Evolutionary conservation across 2,329 filamentous ascomycete species (phyloP).

Genomic region (Lomentospora prolificans): DNA sequence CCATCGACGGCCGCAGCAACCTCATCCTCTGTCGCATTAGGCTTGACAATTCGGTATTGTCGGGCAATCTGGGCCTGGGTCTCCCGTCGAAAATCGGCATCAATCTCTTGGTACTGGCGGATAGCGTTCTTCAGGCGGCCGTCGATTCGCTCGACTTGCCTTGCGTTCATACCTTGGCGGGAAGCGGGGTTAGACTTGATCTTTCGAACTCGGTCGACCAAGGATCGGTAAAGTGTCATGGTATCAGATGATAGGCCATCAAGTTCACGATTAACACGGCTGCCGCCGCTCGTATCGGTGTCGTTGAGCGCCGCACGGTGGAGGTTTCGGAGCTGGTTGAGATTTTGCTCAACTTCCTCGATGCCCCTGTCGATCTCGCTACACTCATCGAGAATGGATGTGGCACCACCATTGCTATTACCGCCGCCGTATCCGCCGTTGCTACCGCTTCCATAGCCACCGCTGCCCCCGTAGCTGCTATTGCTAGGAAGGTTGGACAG

Average conservation of each 20-base stretch:
- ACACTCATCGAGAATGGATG: conserved; percentile 77
- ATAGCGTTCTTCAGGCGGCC: conserved; percentile 72
- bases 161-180: conserved; percentile 59
- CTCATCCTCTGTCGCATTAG: conserved; percentile 70
- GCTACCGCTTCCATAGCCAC: conserved; percentile 29
- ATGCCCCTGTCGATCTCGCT: conserved; percentile 70
- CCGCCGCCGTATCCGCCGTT: not conserved
- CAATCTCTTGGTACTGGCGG: conserved; percentile 69
- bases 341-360: conserved; percentile 60
- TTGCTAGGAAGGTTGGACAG: conserved; percentile 12
- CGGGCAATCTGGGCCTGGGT: conserved; percentile 76
- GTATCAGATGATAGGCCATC: conserved; percentile 67
- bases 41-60: conserved; percentile 82
- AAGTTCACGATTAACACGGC: conserved; percentile 57
- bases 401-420: conserved; percentile 42
- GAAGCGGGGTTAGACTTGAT: conserved; percentile 78
- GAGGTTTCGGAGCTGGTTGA: conserved; percentile 60
- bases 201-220: conserved; percentile 69
- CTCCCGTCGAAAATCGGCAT: conserved; percentile 70
- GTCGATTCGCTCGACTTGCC: conserved; percentile 75
- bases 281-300: conserved; percentile 59
- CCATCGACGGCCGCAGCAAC: conserved; percentile 69
- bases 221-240: conserved; percentile 70
- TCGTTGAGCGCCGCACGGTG: conserved; percentile 66
- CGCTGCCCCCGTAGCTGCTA: conserved; percentile 1